Evolutionary conservation across 345 rosid genomes (phyloP).

Genomic region (Mangifera indica): DNA sequence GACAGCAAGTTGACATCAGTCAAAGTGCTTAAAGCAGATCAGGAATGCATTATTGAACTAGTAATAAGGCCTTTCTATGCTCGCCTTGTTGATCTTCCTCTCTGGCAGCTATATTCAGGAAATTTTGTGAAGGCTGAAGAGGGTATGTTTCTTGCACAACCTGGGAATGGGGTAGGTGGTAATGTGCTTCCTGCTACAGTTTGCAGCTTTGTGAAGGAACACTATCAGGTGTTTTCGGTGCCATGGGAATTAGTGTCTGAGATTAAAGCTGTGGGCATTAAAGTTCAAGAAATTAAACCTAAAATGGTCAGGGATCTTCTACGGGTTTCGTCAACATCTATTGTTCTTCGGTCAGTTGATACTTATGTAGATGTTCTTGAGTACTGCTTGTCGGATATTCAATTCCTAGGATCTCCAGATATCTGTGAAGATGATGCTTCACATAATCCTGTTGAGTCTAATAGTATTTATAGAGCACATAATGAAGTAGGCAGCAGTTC

Average conservation of each 20-base stretch:
- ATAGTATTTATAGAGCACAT: slow-evolving; percentile 21
- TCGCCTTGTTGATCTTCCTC: slow-evolving; percentile 81
- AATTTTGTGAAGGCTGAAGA: slow-evolving; percentile 83
- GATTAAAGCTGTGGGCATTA: slow-evolving; percentile 71
- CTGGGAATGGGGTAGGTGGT: slow-evolving; percentile 72
- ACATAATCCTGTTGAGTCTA: slow-evolving; percentile 26
- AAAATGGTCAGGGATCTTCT: slow-evolving; percentile 93
- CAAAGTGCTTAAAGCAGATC: slow-evolving; percentile 51
- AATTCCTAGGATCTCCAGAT: slow-evolving; percentile 42
- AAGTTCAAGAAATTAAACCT: slow-evolving; percentile 79
- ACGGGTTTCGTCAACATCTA: slow-evolving; percentile 55
- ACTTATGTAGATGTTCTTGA: slow-evolving; percentile 87
- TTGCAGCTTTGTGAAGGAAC: slow-evolving; percentile 92
- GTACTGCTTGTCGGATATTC: slow-evolving; percentile 85
- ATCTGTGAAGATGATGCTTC: slow-evolving; percentile 28
- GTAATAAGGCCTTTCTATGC: slow-evolving; percentile 80
- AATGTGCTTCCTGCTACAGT: slow-evolving; percentile 90
- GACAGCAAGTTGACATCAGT: slow-evolving; percentile 28
- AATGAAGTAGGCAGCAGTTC: slow-evolving; percentile 38
- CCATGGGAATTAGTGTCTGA: slow-evolving; percentile 92
- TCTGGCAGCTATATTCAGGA: slow-evolving; percentile 95
- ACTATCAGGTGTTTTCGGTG: slow-evolving; percentile 84
- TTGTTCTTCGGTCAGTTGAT: slow-evolving; percentile 78
- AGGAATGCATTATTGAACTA: slow-evolving; percentile 78
- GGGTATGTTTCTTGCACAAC: slow-evolving; percentile 96